phyloP scores from a whole-genome alignment of 2,329 filamentous ascomycete species.

The Ilyonectria sp. region DNA sequence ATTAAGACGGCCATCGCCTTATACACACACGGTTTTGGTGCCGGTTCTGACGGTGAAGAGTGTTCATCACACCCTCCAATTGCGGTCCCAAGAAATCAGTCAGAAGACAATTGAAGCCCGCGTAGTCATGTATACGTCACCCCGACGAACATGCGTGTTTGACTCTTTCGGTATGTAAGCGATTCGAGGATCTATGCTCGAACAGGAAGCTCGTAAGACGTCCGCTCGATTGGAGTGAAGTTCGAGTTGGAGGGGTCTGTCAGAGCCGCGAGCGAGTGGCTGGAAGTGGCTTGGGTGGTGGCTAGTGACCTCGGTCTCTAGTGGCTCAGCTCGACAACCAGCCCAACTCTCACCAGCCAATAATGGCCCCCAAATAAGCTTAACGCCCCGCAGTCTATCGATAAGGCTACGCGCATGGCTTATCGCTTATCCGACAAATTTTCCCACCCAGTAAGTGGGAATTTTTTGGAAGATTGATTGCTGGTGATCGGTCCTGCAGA shows the following conservation, averaged over 20 bases:
- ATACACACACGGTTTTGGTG: not conserved
- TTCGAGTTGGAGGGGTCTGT: not conserved
- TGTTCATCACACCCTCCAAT: not conserved
- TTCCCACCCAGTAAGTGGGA: constrained; percentile 36
- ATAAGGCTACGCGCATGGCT: constrained; percentile 34
- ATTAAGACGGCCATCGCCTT: not conserved
- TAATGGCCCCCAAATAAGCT: not conserved
- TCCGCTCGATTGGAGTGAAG: not conserved
- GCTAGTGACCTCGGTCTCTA: not conserved
- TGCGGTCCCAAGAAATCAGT: not conserved
- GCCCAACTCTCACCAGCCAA: not conserved
- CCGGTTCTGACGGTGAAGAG: not conserved
- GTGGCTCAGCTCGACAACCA: constrained; percentile 11
- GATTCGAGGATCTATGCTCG: constrained; percentile 35
- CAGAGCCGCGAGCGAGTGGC: constrained; percentile 8
- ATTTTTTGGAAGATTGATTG: constrained; percentile 45
- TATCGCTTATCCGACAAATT: constrained; percentile 43
- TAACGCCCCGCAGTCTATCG: constrained; percentile 34
- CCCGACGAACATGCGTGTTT: constrained; percentile 10
- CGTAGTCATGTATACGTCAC: constrained; percentile 13
- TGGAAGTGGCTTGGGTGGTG: constrained; percentile 26
- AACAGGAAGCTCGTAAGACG: constrained; percentile 36
- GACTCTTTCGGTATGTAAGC: constrained; percentile 6
- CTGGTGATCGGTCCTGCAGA: constrained; percentile 40
- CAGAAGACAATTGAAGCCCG: not conserved